Evolutionary conservation across 208 protist species (phyloP).

Genomic region (Polymyxa betae): DNA sequence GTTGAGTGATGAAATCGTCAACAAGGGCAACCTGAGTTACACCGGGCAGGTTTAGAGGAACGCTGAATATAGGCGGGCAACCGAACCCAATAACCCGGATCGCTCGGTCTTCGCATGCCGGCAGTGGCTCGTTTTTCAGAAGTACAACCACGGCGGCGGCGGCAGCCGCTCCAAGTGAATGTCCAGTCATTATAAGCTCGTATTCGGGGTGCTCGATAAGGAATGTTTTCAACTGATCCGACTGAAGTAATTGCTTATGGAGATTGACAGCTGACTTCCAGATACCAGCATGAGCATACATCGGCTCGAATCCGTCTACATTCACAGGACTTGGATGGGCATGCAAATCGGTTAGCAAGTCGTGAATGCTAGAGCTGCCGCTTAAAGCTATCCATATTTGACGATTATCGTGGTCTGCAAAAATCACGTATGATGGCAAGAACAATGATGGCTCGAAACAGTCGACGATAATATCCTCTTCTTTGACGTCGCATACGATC

Average conservation of each 20-base stretch:
- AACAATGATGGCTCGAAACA: background rate
- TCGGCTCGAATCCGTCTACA: background rate
- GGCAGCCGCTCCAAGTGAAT: background rate
- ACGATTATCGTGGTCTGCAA: background rate
- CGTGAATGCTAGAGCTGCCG: background rate
- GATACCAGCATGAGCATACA: constrained; percentile 31
- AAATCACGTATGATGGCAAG: background rate
- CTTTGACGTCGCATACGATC: background rate
- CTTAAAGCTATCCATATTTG: background rate
- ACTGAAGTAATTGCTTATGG: background rate
- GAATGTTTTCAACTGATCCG: background rate
- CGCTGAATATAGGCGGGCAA: constrained; percentile 29
- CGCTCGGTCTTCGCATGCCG: background rate
- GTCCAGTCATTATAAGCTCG: background rate
- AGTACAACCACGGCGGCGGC: background rate
- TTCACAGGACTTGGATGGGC: background rate
- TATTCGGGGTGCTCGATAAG: constrained; percentile 40
- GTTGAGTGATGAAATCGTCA: constrained; percentile 14
- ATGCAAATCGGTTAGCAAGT: constrained; percentile 24
- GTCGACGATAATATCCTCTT: constrained; percentile 7
- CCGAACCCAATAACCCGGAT: constrained; percentile 13
- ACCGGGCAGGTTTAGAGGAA: background rate
- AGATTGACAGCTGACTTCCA: constrained; percentile 12
- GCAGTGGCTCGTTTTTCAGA: background rate
- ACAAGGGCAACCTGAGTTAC: background rate